Evolutionary conservation across 805 yeast genomes (phyloP).

Genomic region (Candida methanosorbosa): DNA sequence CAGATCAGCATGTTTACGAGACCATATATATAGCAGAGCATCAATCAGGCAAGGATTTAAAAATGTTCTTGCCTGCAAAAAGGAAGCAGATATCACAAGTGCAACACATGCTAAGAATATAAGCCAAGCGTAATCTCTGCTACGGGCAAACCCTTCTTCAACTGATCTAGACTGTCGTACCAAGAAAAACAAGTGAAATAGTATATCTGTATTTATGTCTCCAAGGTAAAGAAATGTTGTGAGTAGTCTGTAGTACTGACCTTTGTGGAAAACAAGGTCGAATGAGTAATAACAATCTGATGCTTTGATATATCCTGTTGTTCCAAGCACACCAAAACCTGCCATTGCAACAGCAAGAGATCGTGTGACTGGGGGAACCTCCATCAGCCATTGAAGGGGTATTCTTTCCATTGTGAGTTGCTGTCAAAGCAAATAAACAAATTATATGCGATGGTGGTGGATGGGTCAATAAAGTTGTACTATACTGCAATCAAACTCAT

Average conservation of each 20-base stretch:
- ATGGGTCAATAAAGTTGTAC: not conserved
- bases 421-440: no score
- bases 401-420: slow-evolving; percentile 21
- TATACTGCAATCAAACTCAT: no score
- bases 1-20: slow-evolving; percentile 35
- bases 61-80: no score
- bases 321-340: slow-evolving; percentile 23
- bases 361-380: slow-evolving; percentile 39
- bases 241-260: slow-evolving; percentile 28
- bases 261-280: slow-evolving; percentile 29
- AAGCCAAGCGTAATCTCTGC: no score
- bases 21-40: slow-evolving; percentile 35
- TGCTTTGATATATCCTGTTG: slow-evolving; percentile 23
- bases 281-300: slow-evolving; percentile 25
- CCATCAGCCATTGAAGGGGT: slow-evolving; percentile 32
- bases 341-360: slow-evolving; percentile 24
- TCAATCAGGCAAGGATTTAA: no score
- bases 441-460: no score
- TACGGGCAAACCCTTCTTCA: no score
- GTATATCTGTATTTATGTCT: slow-evolving; percentile 27
- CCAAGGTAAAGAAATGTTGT: slow-evolving; percentile 33
- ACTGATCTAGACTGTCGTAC: no score
- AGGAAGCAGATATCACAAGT: no score
- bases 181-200: no score
- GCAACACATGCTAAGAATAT: no score